Evolutionary conservation across 176 grass and related monocot species (phyloP).

Genomic region (Eleusine coracana): DNA sequence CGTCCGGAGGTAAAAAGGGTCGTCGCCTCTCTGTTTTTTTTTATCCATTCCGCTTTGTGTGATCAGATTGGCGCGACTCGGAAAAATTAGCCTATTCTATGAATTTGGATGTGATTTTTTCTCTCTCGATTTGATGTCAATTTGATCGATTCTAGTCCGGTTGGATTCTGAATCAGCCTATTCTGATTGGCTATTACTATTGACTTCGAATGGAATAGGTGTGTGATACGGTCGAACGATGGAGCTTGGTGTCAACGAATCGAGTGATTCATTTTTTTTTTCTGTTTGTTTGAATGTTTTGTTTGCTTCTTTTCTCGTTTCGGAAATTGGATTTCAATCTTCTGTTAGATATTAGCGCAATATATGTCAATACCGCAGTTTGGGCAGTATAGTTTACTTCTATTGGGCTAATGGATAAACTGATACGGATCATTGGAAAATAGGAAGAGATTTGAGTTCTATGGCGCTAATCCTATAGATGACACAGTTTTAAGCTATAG

Average conservation of each 20-base stretch:
- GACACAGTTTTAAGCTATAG: background rate
- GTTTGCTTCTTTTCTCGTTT: background rate
- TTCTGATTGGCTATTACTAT: background rate
- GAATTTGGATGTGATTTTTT: background rate
- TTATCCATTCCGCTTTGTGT: background rate
- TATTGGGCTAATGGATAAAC: background rate
- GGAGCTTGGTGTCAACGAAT: background rate
- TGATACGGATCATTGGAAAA: background rate
- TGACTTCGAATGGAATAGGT: conserved; percentile 9
- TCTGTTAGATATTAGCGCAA: no score
- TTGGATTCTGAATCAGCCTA: no score
- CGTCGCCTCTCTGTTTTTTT: background rate
- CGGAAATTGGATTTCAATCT: background rate
- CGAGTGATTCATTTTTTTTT: background rate
- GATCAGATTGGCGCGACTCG: conserved; percentile 23
- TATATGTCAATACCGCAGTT: background rate
- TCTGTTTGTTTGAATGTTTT: background rate
- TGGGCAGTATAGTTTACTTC: background rate
- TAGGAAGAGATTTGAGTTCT: background rate
- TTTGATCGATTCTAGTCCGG: background rate
- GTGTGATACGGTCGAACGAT: background rate
- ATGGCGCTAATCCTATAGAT: conserved; percentile 10
- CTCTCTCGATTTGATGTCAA: background rate
- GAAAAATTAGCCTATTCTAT: background rate
- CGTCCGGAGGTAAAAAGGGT: conserved; percentile 44